Percentiles rank a stretch among this genome's conserved stretches.
These are phyloP conservation scores for Plasmodium chabaudi DNA, from an alignment of 169 alveolate genomes.

Conservation along the genomic window DNA sequence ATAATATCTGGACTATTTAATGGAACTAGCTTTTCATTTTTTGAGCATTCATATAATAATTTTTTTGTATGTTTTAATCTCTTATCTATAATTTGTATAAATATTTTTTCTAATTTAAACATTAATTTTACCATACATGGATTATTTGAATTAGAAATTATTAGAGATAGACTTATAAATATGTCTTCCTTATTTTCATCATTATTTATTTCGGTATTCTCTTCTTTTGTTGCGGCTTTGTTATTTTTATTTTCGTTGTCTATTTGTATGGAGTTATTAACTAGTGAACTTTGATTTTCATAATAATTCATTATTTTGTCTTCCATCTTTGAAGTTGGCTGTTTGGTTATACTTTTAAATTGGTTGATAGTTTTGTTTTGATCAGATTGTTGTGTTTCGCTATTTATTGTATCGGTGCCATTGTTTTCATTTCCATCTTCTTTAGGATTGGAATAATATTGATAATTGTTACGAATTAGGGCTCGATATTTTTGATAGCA, in stretches of 20 bases:
- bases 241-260: not conserved
- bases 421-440: not conserved
- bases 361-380: not conserved
- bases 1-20: slow-evolving; percentile 48
- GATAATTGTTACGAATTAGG: not conserved
- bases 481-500: slow-evolving; percentile 8
- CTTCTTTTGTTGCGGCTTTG: not conserved
- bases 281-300: slow-evolving; percentile 31
- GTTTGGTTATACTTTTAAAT: not conserved
- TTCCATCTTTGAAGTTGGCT: not conserved
- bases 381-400: not conserved
- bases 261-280: not conserved
- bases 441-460: not conserved
- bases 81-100: slow-evolving; percentile 53
- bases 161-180: slow-evolving; percentile 50
- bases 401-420: not conserved
- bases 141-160: slow-evolving; percentile 52
- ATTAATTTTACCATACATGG: slow-evolving; percentile 74
- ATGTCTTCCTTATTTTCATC: slow-evolving; percentile 7
- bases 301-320: slow-evolving; percentile 29
- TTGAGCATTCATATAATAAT: slow-evolving; percentile 30
- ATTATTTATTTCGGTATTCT: not conserved
- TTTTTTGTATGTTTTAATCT: slow-evolving; percentile 50
- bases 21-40: slow-evolving; percentile 59
- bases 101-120: slow-evolving; percentile 65